phyloP scores from a whole-genome alignment of 352 stramenopile genomes.

The Globisporangium sylvaticum region DNA sequence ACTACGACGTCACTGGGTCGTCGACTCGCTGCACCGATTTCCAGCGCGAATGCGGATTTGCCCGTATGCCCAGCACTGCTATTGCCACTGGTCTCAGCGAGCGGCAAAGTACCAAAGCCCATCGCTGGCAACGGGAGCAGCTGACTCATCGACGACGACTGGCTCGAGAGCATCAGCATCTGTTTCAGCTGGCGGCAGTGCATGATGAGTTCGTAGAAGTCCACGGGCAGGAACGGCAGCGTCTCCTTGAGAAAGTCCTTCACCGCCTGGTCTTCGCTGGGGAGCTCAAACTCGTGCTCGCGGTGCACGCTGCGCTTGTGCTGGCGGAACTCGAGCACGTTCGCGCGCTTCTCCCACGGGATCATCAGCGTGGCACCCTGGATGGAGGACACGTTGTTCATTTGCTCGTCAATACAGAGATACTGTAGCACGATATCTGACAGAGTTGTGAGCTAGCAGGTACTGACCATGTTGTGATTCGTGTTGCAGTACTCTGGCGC shows the following conservation, averaged over 20 bases:
- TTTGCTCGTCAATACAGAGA: not conserved
- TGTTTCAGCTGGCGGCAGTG: conserved; percentile 51
- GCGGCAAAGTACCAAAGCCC: not conserved
- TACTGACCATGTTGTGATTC: conserved; percentile 60
- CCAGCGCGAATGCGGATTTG: conserved; percentile 5
- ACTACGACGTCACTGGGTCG: not conserved
- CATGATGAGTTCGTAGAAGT: conserved; percentile 71
- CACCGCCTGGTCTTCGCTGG: conserved; percentile 57
- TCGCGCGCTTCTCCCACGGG: conserved; percentile 33
- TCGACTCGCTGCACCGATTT: not conserved
- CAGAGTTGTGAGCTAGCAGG: not conserved
- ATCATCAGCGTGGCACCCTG: conserved; percentile 67
- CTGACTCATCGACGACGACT: conserved; percentile 16
- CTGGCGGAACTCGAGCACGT: conserved; percentile 57
- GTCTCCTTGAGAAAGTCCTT: conserved; percentile 47
- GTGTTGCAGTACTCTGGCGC: conserved; percentile 84
- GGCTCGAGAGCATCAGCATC: conserved; percentile 12
- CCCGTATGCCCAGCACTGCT: not conserved
- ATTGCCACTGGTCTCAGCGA: not conserved
- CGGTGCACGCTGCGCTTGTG: conserved; percentile 60
- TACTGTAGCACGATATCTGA: not conserved
- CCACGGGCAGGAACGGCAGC: conserved; percentile 69
- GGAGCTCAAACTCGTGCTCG: conserved; percentile 46
- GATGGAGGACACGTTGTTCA: not conserved
- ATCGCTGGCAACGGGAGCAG: not conserved